These are phyloP conservation scores for Ophiocordyceps camponoti-saundersi DNA, from an alignment of 2,329 filamentous ascomycete species.

Conservation along the genomic window DNA sequence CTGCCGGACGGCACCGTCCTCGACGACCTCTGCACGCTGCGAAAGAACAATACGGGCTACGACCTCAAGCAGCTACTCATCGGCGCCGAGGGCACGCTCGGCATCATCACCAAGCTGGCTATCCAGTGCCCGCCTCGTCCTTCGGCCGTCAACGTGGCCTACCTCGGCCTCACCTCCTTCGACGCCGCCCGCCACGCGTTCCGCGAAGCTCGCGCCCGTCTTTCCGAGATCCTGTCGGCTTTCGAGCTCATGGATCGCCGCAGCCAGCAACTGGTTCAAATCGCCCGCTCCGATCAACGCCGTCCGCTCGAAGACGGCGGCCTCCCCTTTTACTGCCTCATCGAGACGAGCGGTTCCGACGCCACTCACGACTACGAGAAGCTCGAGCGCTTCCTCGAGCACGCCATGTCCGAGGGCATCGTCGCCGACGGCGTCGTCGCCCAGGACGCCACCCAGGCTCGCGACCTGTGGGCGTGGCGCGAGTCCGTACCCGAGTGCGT, in stretches of 20 bases:
- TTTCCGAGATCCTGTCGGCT: slow-evolving; percentile 89
- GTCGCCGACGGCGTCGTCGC: slow-evolving; percentile 82
- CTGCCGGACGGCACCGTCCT: slow-evolving; percentile 85
- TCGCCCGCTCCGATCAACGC: slow-evolving; percentile 50
- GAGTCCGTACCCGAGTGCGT: slow-evolving; percentile 85
- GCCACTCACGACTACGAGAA: slow-evolving; percentile 87
- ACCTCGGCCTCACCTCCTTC: slow-evolving; percentile 80
- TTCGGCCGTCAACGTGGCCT: slow-evolving; percentile 82
- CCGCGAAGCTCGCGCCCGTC: slow-evolving; percentile 71
- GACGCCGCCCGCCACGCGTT: slow-evolving; percentile 79
- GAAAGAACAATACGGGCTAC: slow-evolving; percentile 98
- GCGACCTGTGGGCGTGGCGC: slow-evolving; percentile 75
- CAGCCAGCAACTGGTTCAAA: slow-evolving; percentile 61
- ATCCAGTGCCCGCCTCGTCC: slow-evolving; percentile 80
- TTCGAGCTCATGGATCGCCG: slow-evolving; percentile 93
- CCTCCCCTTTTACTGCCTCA: slow-evolving; percentile 87
- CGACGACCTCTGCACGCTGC: slow-evolving; percentile 69
- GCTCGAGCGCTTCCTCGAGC: slow-evolving; percentile 75
- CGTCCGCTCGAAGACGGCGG: slow-evolving; percentile 62
- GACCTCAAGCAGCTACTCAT: slow-evolving; percentile 96
- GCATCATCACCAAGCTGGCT: slow-evolving; percentile 80
- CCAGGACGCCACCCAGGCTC: slow-evolving; percentile 81
- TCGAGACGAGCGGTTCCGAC: slow-evolving; percentile 93
- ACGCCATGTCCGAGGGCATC: slow-evolving; percentile 77
- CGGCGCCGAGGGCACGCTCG: slow-evolving; percentile 85